Evolutionary conservation across 495 filamentous ascomycete species (phyloP).

Genomic region (Penicillium verhagenii): DNA sequence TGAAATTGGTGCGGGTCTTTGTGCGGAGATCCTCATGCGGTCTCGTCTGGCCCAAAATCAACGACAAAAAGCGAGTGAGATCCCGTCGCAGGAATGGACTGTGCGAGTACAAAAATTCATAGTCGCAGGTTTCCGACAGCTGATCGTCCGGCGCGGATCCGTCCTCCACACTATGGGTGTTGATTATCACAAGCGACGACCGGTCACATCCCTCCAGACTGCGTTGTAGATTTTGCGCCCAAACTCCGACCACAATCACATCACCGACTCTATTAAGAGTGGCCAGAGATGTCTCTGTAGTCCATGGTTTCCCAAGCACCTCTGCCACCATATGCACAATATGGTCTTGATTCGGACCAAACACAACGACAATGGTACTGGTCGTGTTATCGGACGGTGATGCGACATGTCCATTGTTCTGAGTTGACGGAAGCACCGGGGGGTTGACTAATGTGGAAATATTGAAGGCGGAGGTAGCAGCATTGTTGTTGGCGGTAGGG

Average conservation of each 20-base stretch:
- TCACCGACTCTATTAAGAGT: constrained; percentile 48
- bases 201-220: constrained; percentile 50
- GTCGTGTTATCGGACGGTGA: constrained; percentile 5
- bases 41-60: constrained; percentile 71
- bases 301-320: constrained; percentile 65
- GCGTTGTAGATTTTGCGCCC: constrained; percentile 49
- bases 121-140: constrained; percentile 66
- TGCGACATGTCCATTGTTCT: constrained; percentile 3
- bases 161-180: constrained; percentile 69
- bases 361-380: constrained; percentile 56
- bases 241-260: constrained; percentile 58
- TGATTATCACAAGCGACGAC: constrained; percentile 58
- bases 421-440: constrained; percentile 8
- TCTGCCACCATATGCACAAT: constrained; percentile 68
- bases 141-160: constrained; percentile 63
- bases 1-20: constrained; percentile 75
- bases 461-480: constrained; percentile 7
- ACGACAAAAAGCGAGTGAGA: constrained; percentile 70
- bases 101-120: constrained; percentile 79
- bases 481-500: background rate
- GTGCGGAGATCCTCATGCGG: constrained; percentile 72
- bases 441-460: constrained; percentile 9
- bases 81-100: constrained; percentile 71
- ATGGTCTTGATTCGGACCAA: constrained; percentile 57
- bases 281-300: constrained; percentile 51